phyloP scores from a whole-genome alignment of 495 filamentous ascomycete species.

The Aspergillus olivimuriae region DNA sequence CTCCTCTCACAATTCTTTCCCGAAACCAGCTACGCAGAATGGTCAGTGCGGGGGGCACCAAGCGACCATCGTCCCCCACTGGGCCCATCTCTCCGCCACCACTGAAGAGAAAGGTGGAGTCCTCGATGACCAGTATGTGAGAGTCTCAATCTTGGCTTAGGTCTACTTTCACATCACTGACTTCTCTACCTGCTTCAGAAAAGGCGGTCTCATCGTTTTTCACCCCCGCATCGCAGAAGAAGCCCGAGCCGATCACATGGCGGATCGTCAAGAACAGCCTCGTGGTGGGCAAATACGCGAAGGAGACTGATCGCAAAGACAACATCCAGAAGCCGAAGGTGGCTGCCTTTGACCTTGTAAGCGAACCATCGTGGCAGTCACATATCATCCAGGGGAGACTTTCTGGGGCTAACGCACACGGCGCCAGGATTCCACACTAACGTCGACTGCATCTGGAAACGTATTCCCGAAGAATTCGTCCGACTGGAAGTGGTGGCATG shows the following conservation, averaged over 20 bases:
- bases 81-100: conserved; percentile 40
- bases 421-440: conserved; percentile 77
- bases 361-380: conserved; percentile 16
- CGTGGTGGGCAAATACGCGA: conserved; percentile 66
- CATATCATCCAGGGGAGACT: not conserved
- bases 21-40: conserved; percentile 19
- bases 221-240: conserved; percentile 79
- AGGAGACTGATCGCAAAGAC: conserved; percentile 22
- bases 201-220: conserved; percentile 81
- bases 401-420: not conserved
- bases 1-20: conserved; percentile 6
- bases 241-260: conserved; percentile 74
- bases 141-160: not conserved
- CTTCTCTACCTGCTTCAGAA: conserved; percentile 27
- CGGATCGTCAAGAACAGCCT: conserved; percentile 59
- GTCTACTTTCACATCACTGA: not conserved
- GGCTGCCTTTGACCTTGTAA: conserved; percentile 86
- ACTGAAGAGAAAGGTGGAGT: conserved; percentile 54
- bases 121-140: conserved; percentile 65
- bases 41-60: conserved; percentile 25
- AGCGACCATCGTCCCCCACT: conserved; percentile 31
- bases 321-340: conserved; percentile 49
- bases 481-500: conserved; percentile 97
- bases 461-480: conserved; percentile 58
- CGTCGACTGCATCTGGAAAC: conserved; percentile 73